Base-by-base conservation (phyloP, 2,329 filamentous ascomycete species). In the Colletotrichum abscissum region DNA sequence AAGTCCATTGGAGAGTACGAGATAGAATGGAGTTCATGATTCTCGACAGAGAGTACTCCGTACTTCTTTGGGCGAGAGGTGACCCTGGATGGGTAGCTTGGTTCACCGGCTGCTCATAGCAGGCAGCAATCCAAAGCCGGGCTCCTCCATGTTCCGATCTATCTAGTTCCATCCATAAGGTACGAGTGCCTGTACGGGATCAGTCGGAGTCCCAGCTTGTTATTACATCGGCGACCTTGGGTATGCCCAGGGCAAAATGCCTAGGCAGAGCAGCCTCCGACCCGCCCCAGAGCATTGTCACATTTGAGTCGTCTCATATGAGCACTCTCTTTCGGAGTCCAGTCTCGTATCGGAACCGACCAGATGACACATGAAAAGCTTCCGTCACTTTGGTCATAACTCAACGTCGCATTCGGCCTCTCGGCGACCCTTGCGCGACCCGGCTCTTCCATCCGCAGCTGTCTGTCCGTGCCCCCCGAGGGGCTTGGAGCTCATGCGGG, bases 401-500 rank as follows among this genome's bases (percentile, higher is more conserved):
- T 5, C 28, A 71, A 60, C 24, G 71, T 73, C 60, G 71, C 67
- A 73, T 28, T 59, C 70, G 66, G 66, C 54, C 70, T 59, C 42
- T 59, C 66, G 59, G 54, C 66, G 66, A 62, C 60, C 60, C 60
- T 73, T 64, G 62, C 67, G 57, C 62, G 59, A 70, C 60, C 70
- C 35, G 60, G 33, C 62, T 73, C 58, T 62, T 71, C 56, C 63
- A 71, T 33, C 60, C 71, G 71, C 56, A 38, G 60, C 52, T 63
- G 67, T 73, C 52, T 58, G 67, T 73, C 71, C 56, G 67, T 73
- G 71, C 71, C 12, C 60, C 58, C 67, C 60, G 67, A 59, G 33
- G 38, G 59, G 24, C 42, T 55, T 70, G 55, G 30, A 73, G 71
- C 71, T 73, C 62, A 62, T 73, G 71, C 71, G 71, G 67, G 71